These are phyloP conservation scores for Trematosphaeria pertusa DNA, from an alignment of 2,329 filamentous ascomycete species.

Conservation along the genomic window DNA sequence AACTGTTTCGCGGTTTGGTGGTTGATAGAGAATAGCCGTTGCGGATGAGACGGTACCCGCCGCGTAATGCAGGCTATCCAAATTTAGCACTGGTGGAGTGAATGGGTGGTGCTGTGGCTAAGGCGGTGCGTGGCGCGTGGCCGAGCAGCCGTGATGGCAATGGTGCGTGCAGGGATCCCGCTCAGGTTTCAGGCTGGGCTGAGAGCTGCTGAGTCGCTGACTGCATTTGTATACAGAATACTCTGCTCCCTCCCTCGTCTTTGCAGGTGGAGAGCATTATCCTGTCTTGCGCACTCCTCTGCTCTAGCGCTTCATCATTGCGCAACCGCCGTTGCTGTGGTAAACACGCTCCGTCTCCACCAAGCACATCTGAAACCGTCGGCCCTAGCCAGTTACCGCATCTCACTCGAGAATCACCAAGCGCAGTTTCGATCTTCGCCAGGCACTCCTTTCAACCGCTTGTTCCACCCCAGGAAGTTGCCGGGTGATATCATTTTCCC, in stretches of 20 bases:
- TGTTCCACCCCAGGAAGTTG: slow-evolving; percentile 24
- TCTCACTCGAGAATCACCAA: slow-evolving; percentile 27
- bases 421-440: slow-evolving; percentile 19
- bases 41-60: slow-evolving; percentile 6
- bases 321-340: slow-evolving; percentile 36
- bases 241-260: no score
- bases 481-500: slow-evolving; percentile 24
- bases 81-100: slow-evolving; percentile 8
- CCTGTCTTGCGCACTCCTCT: not conserved
- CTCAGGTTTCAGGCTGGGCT: not conserved
- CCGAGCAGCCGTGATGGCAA: no score
- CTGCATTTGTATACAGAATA: not conserved
- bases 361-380: slow-evolving; percentile 40
- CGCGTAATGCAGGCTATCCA: slow-evolving; percentile 7
- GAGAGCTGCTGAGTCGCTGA: not conserved
- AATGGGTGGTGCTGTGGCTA: slow-evolving; percentile 1
- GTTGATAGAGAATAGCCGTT: not conserved
- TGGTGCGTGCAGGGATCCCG: not conserved
- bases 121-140: slow-evolving; percentile 11
- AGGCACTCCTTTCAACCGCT: slow-evolving; percentile 18
- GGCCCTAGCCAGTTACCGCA: slow-evolving; percentile 26
- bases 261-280: slow-evolving; percentile 1
- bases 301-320: slow-evolving; percentile 9
- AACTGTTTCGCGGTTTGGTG: not conserved
- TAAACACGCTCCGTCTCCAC: slow-evolving; percentile 38